Conservation (phyloP, 805 yeast species). For the Candida morakotiae region DNA sequence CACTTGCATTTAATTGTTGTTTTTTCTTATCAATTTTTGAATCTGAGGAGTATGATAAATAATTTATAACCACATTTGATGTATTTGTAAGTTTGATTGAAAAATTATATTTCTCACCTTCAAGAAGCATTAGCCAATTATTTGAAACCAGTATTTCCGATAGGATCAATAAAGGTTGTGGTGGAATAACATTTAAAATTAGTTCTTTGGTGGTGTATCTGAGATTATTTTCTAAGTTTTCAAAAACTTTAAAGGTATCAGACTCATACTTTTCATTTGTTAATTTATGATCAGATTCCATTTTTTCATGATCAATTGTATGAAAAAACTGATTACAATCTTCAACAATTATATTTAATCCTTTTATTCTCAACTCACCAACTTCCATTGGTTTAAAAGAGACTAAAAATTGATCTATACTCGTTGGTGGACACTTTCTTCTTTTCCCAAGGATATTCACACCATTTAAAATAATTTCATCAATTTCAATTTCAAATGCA, state of each 20-base stretch:
- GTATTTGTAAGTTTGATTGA: constrained; percentile 52
- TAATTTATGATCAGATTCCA: not conserved
- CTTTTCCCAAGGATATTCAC: constrained; percentile 19
- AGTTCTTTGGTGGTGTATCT: constrained; percentile 18
- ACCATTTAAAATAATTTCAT: constrained; percentile 36
- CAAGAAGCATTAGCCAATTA: constrained; percentile 71
- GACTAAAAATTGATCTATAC: constrained; percentile 35
- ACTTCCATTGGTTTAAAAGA: constrained; percentile 44
- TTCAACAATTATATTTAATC: constrained; percentile 48
- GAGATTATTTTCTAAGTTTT: constrained; percentile 14
- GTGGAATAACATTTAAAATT: constrained; percentile 30
- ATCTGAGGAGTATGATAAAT: constrained; percentile 62
- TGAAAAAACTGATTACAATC: constrained; percentile 49
- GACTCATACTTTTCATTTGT: not conserved
- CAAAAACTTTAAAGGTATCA: constrained; percentile 12
- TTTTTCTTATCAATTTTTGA: constrained; percentile 59
- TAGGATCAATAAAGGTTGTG: constrained; percentile 61
- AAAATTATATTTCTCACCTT: constrained; percentile 63
- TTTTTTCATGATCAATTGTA: constrained; percentile 22
- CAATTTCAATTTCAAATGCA: constrained; percentile 64
- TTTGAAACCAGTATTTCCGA: constrained; percentile 51
- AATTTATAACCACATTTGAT: constrained; percentile 52
- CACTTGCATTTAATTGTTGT: constrained; percentile 50
- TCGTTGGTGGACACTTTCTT: constrained; percentile 17
- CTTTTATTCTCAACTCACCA: constrained; percentile 49